phyloP scores from a whole-genome alignment of 148 eudicot species.

The Amaranthus palmeri region DNA sequence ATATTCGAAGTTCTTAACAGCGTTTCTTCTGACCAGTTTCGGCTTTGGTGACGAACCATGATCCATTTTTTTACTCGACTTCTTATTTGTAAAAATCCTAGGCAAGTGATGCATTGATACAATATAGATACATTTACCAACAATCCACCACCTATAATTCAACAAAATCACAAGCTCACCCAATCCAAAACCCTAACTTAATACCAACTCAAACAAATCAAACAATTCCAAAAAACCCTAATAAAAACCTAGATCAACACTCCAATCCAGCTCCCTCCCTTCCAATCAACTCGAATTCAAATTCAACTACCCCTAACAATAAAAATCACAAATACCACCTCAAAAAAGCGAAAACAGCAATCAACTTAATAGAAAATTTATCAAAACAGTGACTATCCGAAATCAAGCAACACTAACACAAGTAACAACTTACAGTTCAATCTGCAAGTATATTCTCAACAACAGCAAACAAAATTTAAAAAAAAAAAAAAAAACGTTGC shows the following conservation, averaged over 20 bases:
- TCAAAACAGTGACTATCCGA: not conserved
- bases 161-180: not conserved
- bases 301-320: not conserved
- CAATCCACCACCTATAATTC: not conserved
- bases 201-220: not conserved
- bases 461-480: too few species aligned
- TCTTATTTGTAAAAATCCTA: constrained; percentile 27
- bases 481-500: not conserved
- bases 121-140: constrained; percentile 23
- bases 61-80: constrained; percentile 34
- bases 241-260: constrained; percentile 5
- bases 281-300: not conserved
- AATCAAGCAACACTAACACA: not conserved
- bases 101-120: constrained; percentile 49
- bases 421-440: not conserved
- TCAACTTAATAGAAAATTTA: not conserved
- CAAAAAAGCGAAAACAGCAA: not conserved
- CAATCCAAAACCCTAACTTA: not conserved
- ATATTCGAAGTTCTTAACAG: constrained; percentile 51
- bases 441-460: not conserved
- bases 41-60: constrained; percentile 34
- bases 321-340: not conserved
- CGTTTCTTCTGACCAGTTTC: constrained; percentile 53
- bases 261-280: too few species aligned
- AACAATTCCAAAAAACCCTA: not conserved